These are phyloP conservation scores for Backusella tuberculispora DNA, from an alignment of 192 early-diverging fungal species.

Conservation along the genomic window DNA sequence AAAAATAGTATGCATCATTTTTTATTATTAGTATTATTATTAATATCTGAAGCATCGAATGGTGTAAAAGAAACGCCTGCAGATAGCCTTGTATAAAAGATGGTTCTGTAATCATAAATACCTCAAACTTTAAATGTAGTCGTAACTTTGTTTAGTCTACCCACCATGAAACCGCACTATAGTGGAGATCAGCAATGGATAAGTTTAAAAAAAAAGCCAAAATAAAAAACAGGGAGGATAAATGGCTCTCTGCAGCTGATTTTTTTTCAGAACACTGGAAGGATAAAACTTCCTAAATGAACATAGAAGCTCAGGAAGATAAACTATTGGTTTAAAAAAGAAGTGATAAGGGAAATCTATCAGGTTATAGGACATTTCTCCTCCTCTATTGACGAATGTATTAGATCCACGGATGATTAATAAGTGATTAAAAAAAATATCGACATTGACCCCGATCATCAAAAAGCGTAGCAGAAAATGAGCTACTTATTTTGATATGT, in stretches of 20 bases:
- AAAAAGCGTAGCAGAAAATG: constrained; percentile 1
- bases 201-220: not conserved
- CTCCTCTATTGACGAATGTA: not conserved
- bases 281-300: not conserved
- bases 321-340: constrained; percentile 8
- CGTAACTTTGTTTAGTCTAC: not conserved
- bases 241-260: constrained; percentile 1
- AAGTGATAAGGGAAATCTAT: constrained; percentile 1
- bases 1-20: not conserved
- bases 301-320: not conserved
- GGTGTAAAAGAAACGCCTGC: not conserved
- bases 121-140: no score
- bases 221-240: not conserved
- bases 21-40: not conserved
- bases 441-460: not conserved
- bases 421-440: not conserved
- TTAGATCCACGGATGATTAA: not conserved
- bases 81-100: constrained; percentile 1
- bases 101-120: not conserved
- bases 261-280: constrained; percentile 6
- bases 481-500: constrained; percentile 5
- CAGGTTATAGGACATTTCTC: not conserved
- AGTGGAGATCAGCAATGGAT: not conserved
- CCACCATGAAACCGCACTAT: not conserved
- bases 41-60: not conserved